Evolutionary conservation across 257 asterid genomes (phyloP).

Genomic region (Anisodus acutangulus): DNA sequence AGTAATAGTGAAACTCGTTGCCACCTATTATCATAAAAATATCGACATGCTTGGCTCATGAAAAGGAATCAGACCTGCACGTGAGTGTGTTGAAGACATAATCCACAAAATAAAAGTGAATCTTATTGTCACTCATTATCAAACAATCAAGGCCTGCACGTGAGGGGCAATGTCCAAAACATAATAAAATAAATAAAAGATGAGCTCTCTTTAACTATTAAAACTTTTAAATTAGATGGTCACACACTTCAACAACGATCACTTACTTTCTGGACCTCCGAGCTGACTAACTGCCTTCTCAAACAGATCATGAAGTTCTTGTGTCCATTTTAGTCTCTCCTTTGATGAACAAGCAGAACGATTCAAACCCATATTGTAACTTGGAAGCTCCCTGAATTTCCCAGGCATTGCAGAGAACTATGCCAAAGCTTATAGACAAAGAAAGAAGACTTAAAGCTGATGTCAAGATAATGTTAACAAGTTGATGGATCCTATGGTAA

Average conservation of each 20-base stretch:
- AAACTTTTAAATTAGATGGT: not conserved
- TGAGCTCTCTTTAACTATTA: not conserved
- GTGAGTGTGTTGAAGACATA: not conserved
- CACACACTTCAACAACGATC: not conserved
- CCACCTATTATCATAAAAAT: not conserved
- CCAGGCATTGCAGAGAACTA: conserved; percentile 45
- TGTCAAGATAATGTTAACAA: conserved; percentile 41
- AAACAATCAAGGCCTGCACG: not conserved
- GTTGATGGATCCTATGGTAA: conserved; percentile 56
- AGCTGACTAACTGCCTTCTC: conserved; percentile 84
- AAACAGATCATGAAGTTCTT: conserved; percentile 69
- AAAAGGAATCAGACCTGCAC: not conserved
- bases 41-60: not conserved
- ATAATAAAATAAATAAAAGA: not conserved
- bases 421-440: conserved; percentile 39
- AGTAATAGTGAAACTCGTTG: not conserved
- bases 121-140: not conserved
- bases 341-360: conserved; percentile 55
- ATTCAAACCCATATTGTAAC: conserved; percentile 54
- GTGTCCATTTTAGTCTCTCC: conserved; percentile 89
- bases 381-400: conserved; percentile 38
- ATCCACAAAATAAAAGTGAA: not conserved
- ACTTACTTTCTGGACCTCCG: conserved; percentile 92
- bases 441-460: conserved; percentile 31
- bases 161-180: not conserved